These are phyloP conservation scores for Talaromyces piceae DNA, from an alignment of 2,329 filamentous ascomycete species.

Conservation along the genomic window DNA sequence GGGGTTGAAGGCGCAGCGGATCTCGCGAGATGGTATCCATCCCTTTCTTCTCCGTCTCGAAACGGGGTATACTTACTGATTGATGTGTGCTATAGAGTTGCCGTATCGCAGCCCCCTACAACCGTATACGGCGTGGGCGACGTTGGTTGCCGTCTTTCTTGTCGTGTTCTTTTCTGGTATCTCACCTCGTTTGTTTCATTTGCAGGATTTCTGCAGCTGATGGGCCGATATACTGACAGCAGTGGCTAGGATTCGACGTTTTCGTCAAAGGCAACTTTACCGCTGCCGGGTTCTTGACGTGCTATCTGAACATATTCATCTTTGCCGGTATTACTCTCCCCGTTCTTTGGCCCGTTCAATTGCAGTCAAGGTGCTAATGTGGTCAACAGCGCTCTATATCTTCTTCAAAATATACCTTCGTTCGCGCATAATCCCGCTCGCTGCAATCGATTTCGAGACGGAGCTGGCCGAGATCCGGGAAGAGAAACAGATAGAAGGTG, in stretches of 20 bases:
- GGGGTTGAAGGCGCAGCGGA: constrained; percentile 51
- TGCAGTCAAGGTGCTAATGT: neutral
- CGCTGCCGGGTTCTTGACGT: constrained; percentile 55
- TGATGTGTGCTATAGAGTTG: constrained; percentile 24
- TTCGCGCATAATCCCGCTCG: constrained; percentile 10
- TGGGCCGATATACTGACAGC: neutral
- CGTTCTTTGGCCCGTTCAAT: constrained; percentile 30
- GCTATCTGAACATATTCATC: constrained; percentile 58
- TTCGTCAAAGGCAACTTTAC: constrained; percentile 41
- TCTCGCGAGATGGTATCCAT: constrained; percentile 39
- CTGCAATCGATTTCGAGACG: constrained; percentile 10
- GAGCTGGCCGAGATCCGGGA: constrained; percentile 7
- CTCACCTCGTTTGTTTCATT: neutral
- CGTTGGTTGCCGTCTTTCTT: constrained; percentile 49
- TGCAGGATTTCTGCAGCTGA: too few relatives aligned
- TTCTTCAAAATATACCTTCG: constrained; percentile 15
- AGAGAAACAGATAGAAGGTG: neutral
- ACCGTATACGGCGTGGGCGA: constrained; percentile 58
- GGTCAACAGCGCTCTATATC: neutral
- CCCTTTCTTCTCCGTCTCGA: too few relatives aligned
- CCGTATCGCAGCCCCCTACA: constrained; percentile 54
- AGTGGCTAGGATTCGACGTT: constrained; percentile 52
- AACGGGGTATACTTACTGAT: neutral
- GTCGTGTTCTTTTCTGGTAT: constrained; percentile 8
- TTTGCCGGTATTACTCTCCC: constrained; percentile 51